A percentile compares a stretch with the other conserved stretches of the same genome.
phyloP scores from a whole-genome alignment of 108 stramenopile genomes.

The Nannochloropsis oceanica region DNA sequence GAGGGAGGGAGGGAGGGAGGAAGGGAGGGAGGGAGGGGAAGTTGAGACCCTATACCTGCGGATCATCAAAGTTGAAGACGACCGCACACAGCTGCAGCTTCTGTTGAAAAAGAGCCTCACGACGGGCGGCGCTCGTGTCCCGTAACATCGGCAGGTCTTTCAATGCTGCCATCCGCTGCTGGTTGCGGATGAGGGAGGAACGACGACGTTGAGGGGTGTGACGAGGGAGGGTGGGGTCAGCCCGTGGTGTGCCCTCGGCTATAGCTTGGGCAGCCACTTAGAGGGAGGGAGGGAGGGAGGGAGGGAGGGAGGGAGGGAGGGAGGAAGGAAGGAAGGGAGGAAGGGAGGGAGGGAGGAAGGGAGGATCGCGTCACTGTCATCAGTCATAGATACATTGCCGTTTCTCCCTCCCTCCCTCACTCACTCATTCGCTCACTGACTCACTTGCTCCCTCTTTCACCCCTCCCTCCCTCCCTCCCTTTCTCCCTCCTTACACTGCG shows the following conservation, averaged over 20 bases:
- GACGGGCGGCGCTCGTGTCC: slow-evolving; percentile 2
- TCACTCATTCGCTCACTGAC: not conserved
- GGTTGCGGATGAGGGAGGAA: not conserved
- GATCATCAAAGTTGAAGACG: slow-evolving; percentile 26
- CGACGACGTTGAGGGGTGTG: not conserved
- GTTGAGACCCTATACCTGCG: slow-evolving; percentile 49
- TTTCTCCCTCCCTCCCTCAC: too few relatives aligned
- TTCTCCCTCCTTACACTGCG: not conserved
- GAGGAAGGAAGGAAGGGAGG: not conserved
- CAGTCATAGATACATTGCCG: too few relatives aligned
- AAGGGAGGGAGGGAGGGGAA: slow-evolving; percentile 47
- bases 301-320: not conserved
- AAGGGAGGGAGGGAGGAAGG: too few relatives aligned
- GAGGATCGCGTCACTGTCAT: too few relatives aligned
- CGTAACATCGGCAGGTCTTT: slow-evolving; percentile 13
- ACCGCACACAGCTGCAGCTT: slow-evolving; percentile 23
- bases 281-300: not conserved
- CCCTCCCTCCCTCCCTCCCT: not conserved
- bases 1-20: not conserved
- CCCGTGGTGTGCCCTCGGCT: not conserved
- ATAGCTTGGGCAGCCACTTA: not conserved
- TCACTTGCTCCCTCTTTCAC: not conserved
- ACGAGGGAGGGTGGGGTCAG: not conserved
- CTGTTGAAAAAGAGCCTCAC: slow-evolving; percentile 25
- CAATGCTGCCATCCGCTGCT: not conserved